phyloP scores from a whole-genome alignment of 306 rosid genomes.

The Luffa acutangula region DNA sequence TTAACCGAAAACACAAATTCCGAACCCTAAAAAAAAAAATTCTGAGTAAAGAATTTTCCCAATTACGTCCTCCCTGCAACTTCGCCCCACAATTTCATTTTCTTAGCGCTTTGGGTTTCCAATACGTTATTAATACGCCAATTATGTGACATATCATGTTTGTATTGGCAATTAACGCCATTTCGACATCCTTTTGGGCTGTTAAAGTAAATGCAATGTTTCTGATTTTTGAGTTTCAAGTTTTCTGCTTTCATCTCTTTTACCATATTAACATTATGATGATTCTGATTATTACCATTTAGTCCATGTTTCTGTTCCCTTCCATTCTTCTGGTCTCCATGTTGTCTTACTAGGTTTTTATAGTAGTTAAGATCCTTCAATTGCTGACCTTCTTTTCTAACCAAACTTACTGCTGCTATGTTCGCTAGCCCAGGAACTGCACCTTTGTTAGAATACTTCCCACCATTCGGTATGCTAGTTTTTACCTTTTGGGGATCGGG shows the following conservation, averaged over 20 bases:
- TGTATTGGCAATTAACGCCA: conserved; percentile 44
- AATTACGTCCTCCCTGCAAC: conserved; percentile 12
- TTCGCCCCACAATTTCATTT: conserved; percentile 31
- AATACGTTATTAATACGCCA: neutral
- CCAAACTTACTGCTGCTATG: neutral
- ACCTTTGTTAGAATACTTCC: conserved; percentile 12
- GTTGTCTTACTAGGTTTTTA: conserved; percentile 45
- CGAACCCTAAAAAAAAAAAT: neutral
- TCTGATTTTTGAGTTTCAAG: conserved; percentile 27
- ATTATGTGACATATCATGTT: conserved; percentile 31
- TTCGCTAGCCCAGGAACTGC: conserved; percentile 16
- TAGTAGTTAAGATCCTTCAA: conserved; percentile 53
- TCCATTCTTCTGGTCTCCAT: conserved; percentile 27
- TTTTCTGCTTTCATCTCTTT: conserved; percentile 25
- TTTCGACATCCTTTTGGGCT: conserved; percentile 57
- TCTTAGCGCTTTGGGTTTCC: conserved; percentile 32
- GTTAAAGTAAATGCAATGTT: conserved; percentile 53
- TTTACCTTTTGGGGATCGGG: neutral
- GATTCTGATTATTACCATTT: conserved; percentile 26
- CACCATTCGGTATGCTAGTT: conserved; percentile 7
- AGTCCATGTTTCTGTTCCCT: conserved; percentile 18
- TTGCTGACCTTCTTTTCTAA: conserved; percentile 4
- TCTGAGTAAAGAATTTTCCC: neutral
- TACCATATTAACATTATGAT: conserved; percentile 26
- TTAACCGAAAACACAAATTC: neutral